Conservation (phyloP, 2,329 filamentous ascomycete species). For the Leptographium flavum region DNA sequence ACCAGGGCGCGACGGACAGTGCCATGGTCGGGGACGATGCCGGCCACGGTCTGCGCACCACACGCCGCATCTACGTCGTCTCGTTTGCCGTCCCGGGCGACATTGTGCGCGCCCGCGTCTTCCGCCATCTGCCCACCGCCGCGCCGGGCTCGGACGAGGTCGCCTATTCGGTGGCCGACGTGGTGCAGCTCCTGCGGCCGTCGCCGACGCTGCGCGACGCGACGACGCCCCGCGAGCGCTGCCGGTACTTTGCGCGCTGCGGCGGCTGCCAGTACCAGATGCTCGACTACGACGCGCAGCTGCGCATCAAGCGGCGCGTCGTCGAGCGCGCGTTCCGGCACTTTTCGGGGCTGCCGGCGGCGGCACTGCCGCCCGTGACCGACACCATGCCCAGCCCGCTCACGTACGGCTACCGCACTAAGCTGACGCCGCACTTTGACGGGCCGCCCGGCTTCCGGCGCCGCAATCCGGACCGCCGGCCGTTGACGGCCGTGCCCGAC, state of each 20-base stretch:
- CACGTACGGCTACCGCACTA: conserved; percentile 89
- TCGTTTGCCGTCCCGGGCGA: conserved; percentile 85
- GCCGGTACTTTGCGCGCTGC: conserved; percentile 77
- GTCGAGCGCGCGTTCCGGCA: conserved; percentile 85
- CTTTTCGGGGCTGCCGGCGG: conserved; percentile 70
- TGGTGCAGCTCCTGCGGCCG: conserved; percentile 60
- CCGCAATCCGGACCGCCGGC: conserved; percentile 26
- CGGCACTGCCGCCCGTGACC: conserved; percentile 58
- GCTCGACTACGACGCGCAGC: conserved; percentile 77
- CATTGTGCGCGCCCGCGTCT: conserved; percentile 61
- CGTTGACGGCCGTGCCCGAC: conserved; percentile 52
- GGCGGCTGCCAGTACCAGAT: conserved; percentile 97
- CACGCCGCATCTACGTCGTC: conserved; percentile 69
- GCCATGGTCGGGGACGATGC: neutral
- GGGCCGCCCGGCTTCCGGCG: conserved; percentile 43
- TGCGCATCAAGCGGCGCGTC: conserved; percentile 69
- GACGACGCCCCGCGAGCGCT: conserved; percentile 47
- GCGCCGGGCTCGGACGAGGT: conserved; percentile 15
- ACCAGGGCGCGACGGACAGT: conserved; percentile 14
- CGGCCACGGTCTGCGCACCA: no score
- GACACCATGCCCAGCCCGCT: conserved; percentile 85
- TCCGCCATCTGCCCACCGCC: conserved; percentile 44
- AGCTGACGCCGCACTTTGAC: conserved; percentile 93
- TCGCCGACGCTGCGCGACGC: conserved; percentile 37
- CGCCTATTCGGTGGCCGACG: conserved; percentile 66